A percentile compares a stretch with the other conserved stretches of the same genome.
Conservation (phyloP, 495 filamentous ascomycete species). For the Astrothelium macrocarpum region DNA sequence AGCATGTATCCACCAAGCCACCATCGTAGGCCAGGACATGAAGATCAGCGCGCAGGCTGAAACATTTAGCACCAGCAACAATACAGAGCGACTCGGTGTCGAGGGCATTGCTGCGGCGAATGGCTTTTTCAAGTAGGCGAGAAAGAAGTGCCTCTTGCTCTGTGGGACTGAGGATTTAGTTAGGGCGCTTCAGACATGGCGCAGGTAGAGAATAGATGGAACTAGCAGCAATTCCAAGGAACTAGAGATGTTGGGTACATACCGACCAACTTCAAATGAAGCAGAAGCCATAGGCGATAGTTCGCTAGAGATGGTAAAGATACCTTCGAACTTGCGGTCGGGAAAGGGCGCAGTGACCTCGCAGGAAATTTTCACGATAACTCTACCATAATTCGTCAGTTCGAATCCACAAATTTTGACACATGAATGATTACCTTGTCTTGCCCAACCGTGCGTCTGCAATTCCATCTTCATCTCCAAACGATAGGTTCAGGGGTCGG, state of each 20-base stretch:
- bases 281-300: slow-evolving; percentile 88
- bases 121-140: slow-evolving; percentile 79
- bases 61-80: slow-evolving; percentile 78
- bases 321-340: slow-evolving; percentile 87
- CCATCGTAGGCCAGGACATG: slow-evolving; percentile 87
- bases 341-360: slow-evolving; percentile 73
- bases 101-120: slow-evolving; percentile 82
- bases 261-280: slow-evolving; percentile 77
- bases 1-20: slow-evolving; percentile 73
- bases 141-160: slow-evolving; percentile 63
- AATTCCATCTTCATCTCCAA: slow-evolving; percentile 85
- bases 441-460: slow-evolving; percentile 84
- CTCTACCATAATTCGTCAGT: slow-evolving; percentile 39
- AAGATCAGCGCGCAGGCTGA: slow-evolving; percentile 78
- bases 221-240: neutral
- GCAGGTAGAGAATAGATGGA: neutral
- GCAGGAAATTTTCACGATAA: slow-evolving; percentile 76
- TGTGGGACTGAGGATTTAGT: slow-evolving; percentile 19
- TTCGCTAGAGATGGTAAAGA: slow-evolving; percentile 85
- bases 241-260: slow-evolving; percentile 22
- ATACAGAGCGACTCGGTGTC: slow-evolving; percentile 95
- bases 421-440: slow-evolving; percentile 55
- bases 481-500: slow-evolving; percentile 64
- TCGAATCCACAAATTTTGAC: neutral
- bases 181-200: slow-evolving; percentile 10